Evolutionary conservation across 2,329 filamentous ascomycete species (phyloP), one percentile per base, ranked within the genome.

Genomic region (Neocucurbitaria cava): DNA sequence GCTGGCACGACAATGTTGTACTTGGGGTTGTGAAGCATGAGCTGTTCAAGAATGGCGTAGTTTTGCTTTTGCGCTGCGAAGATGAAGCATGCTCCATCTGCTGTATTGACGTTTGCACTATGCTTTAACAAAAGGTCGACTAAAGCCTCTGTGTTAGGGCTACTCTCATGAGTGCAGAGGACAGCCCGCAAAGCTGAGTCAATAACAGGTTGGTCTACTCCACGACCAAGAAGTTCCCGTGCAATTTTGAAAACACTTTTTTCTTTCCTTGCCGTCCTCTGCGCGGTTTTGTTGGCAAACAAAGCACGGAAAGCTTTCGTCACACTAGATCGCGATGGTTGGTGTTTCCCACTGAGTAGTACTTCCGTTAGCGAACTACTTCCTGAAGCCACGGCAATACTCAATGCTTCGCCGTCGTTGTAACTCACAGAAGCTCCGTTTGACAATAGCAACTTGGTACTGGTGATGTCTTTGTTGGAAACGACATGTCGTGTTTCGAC

Each of bases 1-100:
- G 78, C 80, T 18, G 84, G 82, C 48, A 89, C 83, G 1, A 88
- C 70, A 0, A 83, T 77, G 40, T 79, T 76, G 1, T 80, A 76
- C 4, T 78, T 80, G 0, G 86, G 84, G 8, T 79, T 78, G 48
- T 81, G 77, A 4, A 49, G 48, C 38, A 74, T 49, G 6, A 73
- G 62, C 40, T 67, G 71, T 31, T 64, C 50, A 46, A 73, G 70
- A 10, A 70, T 46, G 7, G 39, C 40, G 10, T 47, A 49, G 43
- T 61, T 54, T 30, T 60, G 50, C 24, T 64, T 63, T 56, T 65
- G 59, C 18, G 71, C 65, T 30, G 70, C 70, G 49, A 71, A 66
- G 8, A 68, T 54, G 48, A 74, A 74, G 42, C 68, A 71, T 15
- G 61, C 59, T 0, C 71, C 70, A 24, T 73, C 65, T 6, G 59